Percentiles rank a stretch among this genome's conserved stretches.
phyloP scores from a whole-genome alignment of 1,139 yeast species.

The Yamadazyma dushanensis region DNA sequence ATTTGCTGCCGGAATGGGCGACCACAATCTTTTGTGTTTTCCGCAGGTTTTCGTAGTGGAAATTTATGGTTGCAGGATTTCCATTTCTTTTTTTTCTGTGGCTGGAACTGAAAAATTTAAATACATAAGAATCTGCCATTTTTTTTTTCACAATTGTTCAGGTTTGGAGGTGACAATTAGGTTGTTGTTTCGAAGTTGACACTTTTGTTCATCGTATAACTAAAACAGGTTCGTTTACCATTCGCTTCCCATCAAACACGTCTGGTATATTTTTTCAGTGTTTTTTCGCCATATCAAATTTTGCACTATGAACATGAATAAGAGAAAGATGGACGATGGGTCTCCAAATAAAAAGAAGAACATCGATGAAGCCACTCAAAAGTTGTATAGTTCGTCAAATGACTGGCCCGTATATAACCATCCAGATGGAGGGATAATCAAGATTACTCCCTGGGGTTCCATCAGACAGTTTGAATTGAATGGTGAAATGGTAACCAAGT shows the following conservation, averaged over 20 bases:
- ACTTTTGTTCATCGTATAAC: too few relatives aligned
- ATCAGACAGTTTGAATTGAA: constrained; percentile 34
- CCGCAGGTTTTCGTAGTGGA: too few relatives aligned
- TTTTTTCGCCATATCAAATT: background rate
- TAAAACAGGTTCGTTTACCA: too few relatives aligned
- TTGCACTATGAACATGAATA: constrained; percentile 15
- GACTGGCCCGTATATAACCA: constrained; percentile 65
- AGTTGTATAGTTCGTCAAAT: constrained; percentile 28
- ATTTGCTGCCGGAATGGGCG: too few relatives aligned
- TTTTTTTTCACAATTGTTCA: background rate
- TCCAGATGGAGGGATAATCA: constrained; percentile 65
- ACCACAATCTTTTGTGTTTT: too few relatives aligned
- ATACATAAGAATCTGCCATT: constrained; percentile 1
- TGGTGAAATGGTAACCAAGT: constrained; percentile 41
- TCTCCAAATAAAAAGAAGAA: constrained; percentile 26
- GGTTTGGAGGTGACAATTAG: too few relatives aligned
- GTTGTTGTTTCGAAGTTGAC: too few relatives aligned
- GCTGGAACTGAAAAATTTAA: constrained; percentile 6
- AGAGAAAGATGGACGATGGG: constrained; percentile 28
- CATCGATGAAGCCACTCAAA: constrained; percentile 23
- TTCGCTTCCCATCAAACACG: background rate
- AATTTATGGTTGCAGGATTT: too few relatives aligned
- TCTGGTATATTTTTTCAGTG: too few relatives aligned
- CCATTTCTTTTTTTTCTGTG: constrained; percentile 1
- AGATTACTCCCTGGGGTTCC: constrained; percentile 64